phyloP scores from a whole-genome alignment of 257 asterid genomes.

The Ligustrum vulgare region DNA sequence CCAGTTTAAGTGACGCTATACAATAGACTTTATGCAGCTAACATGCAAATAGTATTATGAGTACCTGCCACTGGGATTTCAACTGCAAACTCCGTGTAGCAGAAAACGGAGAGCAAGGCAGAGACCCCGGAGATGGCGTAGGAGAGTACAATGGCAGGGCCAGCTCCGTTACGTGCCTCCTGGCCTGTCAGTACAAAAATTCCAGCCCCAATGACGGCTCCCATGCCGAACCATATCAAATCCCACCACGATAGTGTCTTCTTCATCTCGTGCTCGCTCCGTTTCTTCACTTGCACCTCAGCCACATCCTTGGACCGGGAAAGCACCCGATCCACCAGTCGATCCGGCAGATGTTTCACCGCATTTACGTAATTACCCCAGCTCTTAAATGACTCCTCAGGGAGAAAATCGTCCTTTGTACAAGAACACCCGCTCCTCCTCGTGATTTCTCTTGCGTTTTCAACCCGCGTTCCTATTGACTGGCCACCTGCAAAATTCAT shows the following conservation, averaged over 20 bases:
- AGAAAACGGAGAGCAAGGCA: slow-evolving; percentile 59
- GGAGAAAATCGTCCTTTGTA: slow-evolving; percentile 65
- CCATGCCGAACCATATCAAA: slow-evolving; percentile 75
- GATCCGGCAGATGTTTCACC: slow-evolving; percentile 47
- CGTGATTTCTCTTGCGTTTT: slow-evolving; percentile 13
- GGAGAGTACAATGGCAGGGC: slow-evolving; percentile 68
- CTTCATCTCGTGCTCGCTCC: slow-evolving; percentile 60
- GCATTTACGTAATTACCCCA: slow-evolving; percentile 53
- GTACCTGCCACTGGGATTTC: slow-evolving; percentile 64
- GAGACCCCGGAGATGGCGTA: slow-evolving; percentile 58
- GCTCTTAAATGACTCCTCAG: slow-evolving; percentile 68
- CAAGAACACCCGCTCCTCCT: slow-evolving; percentile 38
- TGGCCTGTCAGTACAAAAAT: slow-evolving; percentile 63
- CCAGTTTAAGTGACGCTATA: too few species aligned
- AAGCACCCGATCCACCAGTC: slow-evolving; percentile 45
- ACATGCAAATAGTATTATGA: not conserved
- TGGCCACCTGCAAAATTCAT: not conserved
- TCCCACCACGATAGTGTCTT: slow-evolving; percentile 68
- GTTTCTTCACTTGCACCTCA: slow-evolving; percentile 53
- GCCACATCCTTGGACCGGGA: slow-evolving; percentile 46
- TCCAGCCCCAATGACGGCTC: slow-evolving; percentile 68
- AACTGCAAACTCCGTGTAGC: slow-evolving; percentile 67
- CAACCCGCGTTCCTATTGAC: not conserved
- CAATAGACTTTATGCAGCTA: not conserved
- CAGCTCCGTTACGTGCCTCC: slow-evolving; percentile 49